These are phyloP conservation scores for Dictyostelium brefeldianum DNA, from an alignment of 78 protist species.

Conservation along the genomic window DNA sequence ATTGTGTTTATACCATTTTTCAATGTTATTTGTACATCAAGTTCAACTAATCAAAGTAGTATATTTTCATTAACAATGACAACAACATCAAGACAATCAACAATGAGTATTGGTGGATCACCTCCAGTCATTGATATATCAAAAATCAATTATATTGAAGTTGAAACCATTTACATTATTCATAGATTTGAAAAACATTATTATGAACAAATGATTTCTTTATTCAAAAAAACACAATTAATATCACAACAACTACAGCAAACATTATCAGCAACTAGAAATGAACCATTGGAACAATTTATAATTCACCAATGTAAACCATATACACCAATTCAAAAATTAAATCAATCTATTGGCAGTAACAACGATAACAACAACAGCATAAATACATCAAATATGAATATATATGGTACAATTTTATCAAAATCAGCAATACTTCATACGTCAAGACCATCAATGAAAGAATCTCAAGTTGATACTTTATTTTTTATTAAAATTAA, in stretches of 20 bases:
- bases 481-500: conserved; percentile 29
- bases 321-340: background rate
- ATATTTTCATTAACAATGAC: background rate
- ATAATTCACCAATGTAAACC: background rate
- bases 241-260: background rate
- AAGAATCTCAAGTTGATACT: background rate
- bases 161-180: conserved; percentile 25
- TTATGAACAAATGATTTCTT: background rate
- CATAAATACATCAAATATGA: background rate
- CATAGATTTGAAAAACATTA: conserved; percentile 11
- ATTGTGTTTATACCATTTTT: conserved; percentile 38
- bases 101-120: background rate
- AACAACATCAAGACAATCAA: background rate
- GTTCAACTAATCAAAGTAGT: background rate
- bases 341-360: background rate
- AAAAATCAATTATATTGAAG: conserved; percentile 40
- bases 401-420: background rate
- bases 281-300: background rate
- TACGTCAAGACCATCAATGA: background rate
- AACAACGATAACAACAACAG: too few species aligned
- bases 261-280: background rate
- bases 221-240: background rate
- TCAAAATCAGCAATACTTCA: conserved; percentile 51
- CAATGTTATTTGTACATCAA: conserved; percentile 23
- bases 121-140: background rate